Evolutionary conservation across 2,329 filamentous ascomycete species (phyloP), one percentile per base, ranked within the genome.

Genomic region (Chaetomium globosum): DNA sequence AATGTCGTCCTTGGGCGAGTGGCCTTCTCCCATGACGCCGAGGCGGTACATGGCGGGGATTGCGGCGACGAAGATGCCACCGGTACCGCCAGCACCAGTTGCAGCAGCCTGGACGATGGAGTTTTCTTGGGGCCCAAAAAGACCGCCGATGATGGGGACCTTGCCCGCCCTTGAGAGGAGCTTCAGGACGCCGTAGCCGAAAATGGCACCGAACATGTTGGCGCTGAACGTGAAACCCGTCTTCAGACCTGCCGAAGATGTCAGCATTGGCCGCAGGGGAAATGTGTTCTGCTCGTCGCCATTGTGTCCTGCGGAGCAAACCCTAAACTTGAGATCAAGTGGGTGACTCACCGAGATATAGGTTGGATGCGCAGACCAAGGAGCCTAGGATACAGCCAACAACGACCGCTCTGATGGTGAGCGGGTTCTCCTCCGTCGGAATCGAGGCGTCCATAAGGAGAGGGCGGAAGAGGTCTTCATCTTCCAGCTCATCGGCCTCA

Each of bases 41-140:
- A 86, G 77, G 68, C 81, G 82, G 73, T 86, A 85, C 71, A 86
- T 77, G 30, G 84, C 83, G 8, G 83, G 84, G 48, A 85, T 81
- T 59, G 80, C 83, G 19, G 82, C 83, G 26, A 85, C 78, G 73
- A 86, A 86, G 69, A 86, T 83, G 63, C 77, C 80, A 46, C 79
- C 78, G 12, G 85, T 78, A 70, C 83, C 83, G 68, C 83, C 84
- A 33, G 84, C 80, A 8, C 83, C 83, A 10, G 81, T 84, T 4
- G 84, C 83, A 49, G 82, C 79, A 2, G 71, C 70, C 63, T 73
- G 71, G 54, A 73, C 58, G 52, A 73, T 73, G 65, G 82, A 83
- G 77, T 86, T 86, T 75, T 86, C 84, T 72, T 83, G 82, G 36
- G 84, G 83, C 1, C 83, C 83, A 64, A 86, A 86, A 62, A 74